Conservation (phyloP, 306 rosid genomes). For the Rubus idaeus region DNA sequence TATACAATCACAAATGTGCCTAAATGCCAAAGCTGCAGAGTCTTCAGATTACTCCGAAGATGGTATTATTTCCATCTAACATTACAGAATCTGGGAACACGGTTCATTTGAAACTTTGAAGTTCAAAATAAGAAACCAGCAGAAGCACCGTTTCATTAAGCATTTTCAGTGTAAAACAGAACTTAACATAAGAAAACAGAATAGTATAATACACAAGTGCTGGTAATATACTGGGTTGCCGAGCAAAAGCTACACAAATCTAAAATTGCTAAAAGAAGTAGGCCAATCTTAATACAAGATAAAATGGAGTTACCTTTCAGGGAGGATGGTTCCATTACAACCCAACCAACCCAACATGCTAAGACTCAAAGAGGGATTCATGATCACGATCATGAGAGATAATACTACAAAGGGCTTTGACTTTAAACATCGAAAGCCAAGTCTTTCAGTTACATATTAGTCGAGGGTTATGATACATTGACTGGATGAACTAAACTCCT, state of each 20-base stretch:
- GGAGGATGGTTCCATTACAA: conserved; percentile 33
- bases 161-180: background rate
- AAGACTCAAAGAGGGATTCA: conserved; percentile 12
- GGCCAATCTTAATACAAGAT: background rate
- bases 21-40: no score
- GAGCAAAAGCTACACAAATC: background rate
- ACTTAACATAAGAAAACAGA: background rate
- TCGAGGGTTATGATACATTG: conserved; percentile 73
- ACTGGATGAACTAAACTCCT: conserved; percentile 59
- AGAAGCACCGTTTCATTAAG: no score
- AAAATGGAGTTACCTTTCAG: conserved; percentile 26
- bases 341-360: conserved; percentile 27
- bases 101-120: no score
- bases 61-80: no score
- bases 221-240: background rate
- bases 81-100: no score
- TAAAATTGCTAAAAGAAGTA: background rate
- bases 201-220: background rate
- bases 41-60: no score
- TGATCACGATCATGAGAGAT: conserved; percentile 28
- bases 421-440: conserved; percentile 45
- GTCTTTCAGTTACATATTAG: conserved; percentile 55
- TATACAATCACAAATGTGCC: no score
- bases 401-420: conserved; percentile 31
- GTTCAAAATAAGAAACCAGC: no score